Evolutionary conservation across 2,329 filamentous ascomycete species (phyloP), one percentile per base, ranked within the genome.

Genomic region (Emmonsiellopsis sp.): DNA sequence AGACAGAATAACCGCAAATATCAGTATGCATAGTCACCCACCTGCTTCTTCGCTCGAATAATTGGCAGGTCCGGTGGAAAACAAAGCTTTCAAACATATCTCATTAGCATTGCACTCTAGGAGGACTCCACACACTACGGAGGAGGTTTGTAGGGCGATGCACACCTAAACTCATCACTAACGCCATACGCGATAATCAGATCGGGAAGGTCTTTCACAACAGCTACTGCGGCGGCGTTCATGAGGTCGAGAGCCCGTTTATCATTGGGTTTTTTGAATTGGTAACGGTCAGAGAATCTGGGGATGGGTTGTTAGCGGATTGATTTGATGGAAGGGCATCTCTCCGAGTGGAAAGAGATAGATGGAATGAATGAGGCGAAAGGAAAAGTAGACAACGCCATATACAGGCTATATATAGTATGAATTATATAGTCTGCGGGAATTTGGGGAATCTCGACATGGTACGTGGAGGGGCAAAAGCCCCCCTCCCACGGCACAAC

Each of bases 251-350:
- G 74, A 0, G 91, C 93, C 59, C 88, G 81, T 41, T 79, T 79
- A 70, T 98, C 93, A 71, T 97, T 98, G 40, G 93, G 93, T 72
- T 97, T 98, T 62, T 84, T 78, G 65, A 97, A 97, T 20, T 74
- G 74, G 72, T 97, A 93, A 69, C 86, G 88, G 57, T 82, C 79
- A 57, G 89, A 91, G 62, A 96, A 83, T 65, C 88, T 94, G 57
- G 15, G 35, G 10, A 5, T 26, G 40, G 8, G 31, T 7, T 9
- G 50, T 38, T 40, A 31, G 31, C 20, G 44, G 10, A 44, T 10
- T 16, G 32, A 6, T 35, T 13, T n/a, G 4, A n/a, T 34, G 4
- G 45, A 10, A 15, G 31, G 26, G 26, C 15, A 5, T 46, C n/a
- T 26, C 9, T 13, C n/a, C 11, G 9, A 10, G 34, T 53, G n/a